These are phyloP conservation scores for Microdochium paspali DNA, from an alignment of 2,329 filamentous ascomycete species.

Conservation along the genomic window DNA sequence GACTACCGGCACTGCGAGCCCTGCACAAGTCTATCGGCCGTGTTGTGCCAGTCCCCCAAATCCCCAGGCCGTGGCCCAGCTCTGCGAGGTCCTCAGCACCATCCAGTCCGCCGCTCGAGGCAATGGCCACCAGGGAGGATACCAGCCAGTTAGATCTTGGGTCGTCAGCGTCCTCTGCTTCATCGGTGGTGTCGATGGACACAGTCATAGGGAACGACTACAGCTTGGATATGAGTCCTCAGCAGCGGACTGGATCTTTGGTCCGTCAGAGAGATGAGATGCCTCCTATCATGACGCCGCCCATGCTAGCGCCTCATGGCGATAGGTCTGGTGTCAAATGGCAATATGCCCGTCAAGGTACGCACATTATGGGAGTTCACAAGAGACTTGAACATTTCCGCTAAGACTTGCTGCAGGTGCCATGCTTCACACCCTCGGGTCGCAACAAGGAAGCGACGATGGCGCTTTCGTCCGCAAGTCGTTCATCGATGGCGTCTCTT, in stretches of 20 bases:
- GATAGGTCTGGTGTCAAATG: conserved; percentile 13
- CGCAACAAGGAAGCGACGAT: conserved; percentile 24
- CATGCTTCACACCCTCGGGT: conserved; percentile 5
- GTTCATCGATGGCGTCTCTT: conserved; percentile 54
- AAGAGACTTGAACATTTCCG: neutral
- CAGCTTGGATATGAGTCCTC: neutral
- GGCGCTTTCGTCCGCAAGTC: conserved; percentile 46
- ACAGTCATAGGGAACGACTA: neutral
- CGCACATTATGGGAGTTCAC: neutral
- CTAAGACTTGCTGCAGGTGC: neutral
- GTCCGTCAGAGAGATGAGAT: neutral
- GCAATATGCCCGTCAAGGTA: conserved; percentile 19
- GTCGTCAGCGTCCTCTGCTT: neutral
- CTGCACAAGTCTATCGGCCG: neutral
- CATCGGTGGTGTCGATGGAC: too few relatives aligned
- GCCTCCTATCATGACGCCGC: neutral
- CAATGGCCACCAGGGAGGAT: neutral
- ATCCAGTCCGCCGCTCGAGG: neutral
- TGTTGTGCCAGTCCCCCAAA: neutral
- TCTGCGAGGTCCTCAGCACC: neutral
- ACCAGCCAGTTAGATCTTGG: neutral
- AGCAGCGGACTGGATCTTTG: neutral
- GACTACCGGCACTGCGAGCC: neutral
- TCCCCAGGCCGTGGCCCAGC: neutral
- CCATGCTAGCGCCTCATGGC: conserved; percentile 7